These are phyloP conservation scores for Phytomonas sp. DNA, from an alignment of 208 protist species.

Conservation along the genomic window DNA sequence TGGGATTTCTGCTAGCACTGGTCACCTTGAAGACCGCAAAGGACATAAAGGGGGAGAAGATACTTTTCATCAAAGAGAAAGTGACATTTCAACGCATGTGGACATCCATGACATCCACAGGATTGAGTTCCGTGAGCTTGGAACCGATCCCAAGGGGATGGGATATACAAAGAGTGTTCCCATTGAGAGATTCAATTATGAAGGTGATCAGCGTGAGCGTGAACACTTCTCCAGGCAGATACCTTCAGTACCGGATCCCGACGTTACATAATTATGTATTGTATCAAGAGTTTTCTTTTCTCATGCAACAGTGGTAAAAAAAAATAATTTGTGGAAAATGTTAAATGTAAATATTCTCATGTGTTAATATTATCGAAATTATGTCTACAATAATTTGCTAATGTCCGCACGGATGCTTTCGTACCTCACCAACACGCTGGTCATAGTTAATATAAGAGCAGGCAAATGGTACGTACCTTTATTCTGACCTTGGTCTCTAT, in stretches of 20 bases:
- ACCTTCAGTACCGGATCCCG: slow-evolving; percentile 38
- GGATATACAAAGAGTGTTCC: slow-evolving; percentile 69
- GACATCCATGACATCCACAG: slow-evolving; percentile 65
- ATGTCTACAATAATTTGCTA: background rate
- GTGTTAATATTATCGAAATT: background rate
- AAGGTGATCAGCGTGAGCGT: slow-evolving; percentile 45
- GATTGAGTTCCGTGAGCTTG: slow-evolving; percentile 70
- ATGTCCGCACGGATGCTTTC: background rate
- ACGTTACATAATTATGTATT: slow-evolving; percentile 13
- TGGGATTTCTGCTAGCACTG: slow-evolving; percentile 67
- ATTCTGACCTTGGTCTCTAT: background rate
- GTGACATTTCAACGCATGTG: slow-evolving; percentile 36
- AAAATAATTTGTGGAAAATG: background rate
- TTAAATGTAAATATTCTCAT: slow-evolving; percentile 2
- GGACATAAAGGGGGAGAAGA: background rate
- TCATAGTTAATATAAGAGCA: background rate
- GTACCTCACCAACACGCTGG: background rate
- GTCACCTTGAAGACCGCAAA: slow-evolving; percentile 17
- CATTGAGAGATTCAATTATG: slow-evolving; percentile 71
- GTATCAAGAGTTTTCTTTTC: background rate
- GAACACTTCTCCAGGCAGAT: slow-evolving; percentile 67
- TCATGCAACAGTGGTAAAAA: slow-evolving; percentile 3
- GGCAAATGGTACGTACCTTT: background rate
- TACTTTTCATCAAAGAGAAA: slow-evolving; percentile 13
- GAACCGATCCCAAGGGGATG: slow-evolving; percentile 57